Base-by-base conservation (phyloP, 169 alveolate species). In the Plasmodium sp. region DNA sequence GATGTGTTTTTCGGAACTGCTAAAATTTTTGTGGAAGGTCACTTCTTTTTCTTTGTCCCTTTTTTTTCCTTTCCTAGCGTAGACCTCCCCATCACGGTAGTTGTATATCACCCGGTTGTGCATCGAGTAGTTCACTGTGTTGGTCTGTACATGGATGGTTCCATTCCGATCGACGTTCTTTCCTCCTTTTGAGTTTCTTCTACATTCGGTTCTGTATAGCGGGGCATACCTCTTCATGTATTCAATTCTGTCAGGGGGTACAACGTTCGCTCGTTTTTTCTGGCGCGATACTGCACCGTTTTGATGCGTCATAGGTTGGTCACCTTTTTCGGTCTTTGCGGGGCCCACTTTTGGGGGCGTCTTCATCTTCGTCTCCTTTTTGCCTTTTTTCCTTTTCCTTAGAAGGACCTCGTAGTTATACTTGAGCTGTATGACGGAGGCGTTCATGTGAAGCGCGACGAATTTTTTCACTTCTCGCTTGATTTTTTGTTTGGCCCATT, bases 371-470 rank as follows among this genome's bases (percentile, higher is more conserved):
- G 48, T 81, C 33, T 43, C 18, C 7, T 81, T 41, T n/a, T 81
- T 81, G 31, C 16, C 6, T 16, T 84, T 84, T 36, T 90, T 41
- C 27, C 81, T 81, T 71, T 41, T 62, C 39, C 94, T 56, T 33
- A 41, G 18, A 31, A 14, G 62, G 6, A 45, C 33, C 51, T 90
- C 91, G 36, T 27, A 62, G 48, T 90, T 90, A 81, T 90, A 90
- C 41, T 90, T 81, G 79, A 90, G 39, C 36, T 90, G 94, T 90
- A 90, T 90, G 54, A 90, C 74, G 81, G 90, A 80, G n/a, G 92
- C 94, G 67, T 81, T 67, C 9, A n/a, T 31, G 83, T 90, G 91
- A n/a, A 80, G 56, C 0, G n/a, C n/a, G 51, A 80, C 45, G 27
- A 90, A 90, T 36, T 79, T 79, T 5, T 62, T 81, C 77, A 90